phyloP scores from a whole-genome alignment of 2,329 filamentous ascomycete species.

The Gnomoniopsis smithogilvyi region DNA sequence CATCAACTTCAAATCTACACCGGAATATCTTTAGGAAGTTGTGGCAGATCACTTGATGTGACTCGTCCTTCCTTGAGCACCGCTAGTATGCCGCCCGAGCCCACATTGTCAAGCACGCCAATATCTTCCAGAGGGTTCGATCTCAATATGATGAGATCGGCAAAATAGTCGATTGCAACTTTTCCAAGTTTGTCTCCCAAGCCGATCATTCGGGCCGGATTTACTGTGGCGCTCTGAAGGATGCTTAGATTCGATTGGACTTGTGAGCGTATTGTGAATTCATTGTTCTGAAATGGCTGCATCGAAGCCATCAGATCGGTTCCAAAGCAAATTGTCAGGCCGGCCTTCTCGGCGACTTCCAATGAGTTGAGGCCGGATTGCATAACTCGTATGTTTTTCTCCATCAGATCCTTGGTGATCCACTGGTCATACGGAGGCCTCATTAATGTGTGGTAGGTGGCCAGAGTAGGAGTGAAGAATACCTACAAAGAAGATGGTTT shows the following conservation, averaged over 20 bases:
- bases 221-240: background rate
- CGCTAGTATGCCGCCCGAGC: background rate
- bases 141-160: background rate
- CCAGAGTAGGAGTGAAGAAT: slow-evolving; percentile 46
- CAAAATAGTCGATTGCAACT: background rate
- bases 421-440: background rate
- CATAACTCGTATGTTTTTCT: background rate
- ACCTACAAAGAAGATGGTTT: slow-evolving; percentile 17
- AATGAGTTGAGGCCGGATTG: background rate
- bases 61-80: background rate
- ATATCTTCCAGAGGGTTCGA: background rate
- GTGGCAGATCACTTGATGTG: background rate
- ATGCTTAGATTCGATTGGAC: background rate
- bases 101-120: background rate
- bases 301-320: background rate
- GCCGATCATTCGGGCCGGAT: slow-evolving; percentile 1
- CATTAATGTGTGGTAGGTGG: slow-evolving; percentile 43
- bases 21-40: background rate
- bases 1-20: no score
- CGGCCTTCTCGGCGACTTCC: background rate
- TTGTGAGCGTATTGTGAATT: background rate
- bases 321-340: background rate
- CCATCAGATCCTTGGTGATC: background rate
- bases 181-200: background rate
- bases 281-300: background rate